Evolutionary conservation across 2,329 filamentous ascomycete genomes (phyloP).

Genomic region (Aquanectria penicillioides): DNA sequence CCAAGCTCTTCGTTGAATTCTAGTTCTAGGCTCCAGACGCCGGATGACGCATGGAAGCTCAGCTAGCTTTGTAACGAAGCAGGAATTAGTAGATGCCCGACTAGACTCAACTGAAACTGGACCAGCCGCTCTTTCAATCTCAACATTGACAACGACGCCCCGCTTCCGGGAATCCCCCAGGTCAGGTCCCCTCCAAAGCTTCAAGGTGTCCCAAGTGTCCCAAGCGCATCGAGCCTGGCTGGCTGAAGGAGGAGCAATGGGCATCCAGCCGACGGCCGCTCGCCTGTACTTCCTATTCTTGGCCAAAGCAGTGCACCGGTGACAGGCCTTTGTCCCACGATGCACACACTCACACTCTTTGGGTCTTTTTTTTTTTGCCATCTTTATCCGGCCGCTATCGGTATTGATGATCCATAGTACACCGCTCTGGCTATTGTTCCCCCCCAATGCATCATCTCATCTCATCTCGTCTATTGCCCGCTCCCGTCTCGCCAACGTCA

Average conservation of each 20-base stretch:
- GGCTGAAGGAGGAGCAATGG: constrained; percentile 28
- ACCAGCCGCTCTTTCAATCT: constrained; percentile 1
- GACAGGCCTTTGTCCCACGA: constrained; percentile 4
- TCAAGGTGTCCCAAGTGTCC: constrained; percentile 9
- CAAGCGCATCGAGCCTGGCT: constrained; percentile 28
- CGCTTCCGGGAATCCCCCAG: constrained; percentile 13
- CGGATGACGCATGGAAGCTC: constrained; percentile 6
- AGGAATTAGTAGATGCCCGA: constrained; percentile 11
- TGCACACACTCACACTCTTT: constrained; percentile 1
- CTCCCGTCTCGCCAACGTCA: constrained; percentile 1
- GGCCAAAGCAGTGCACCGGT: constrained; percentile 8
- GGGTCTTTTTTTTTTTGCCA: background rate
- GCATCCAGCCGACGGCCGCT: constrained; percentile 13
- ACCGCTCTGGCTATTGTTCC: constrained; percentile 28
- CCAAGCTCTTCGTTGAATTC: background rate
- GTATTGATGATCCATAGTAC: constrained; percentile 20
- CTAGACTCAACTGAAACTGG: constrained; percentile 13
- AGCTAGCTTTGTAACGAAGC: constrained; percentile 17
- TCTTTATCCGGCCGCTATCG: background rate
- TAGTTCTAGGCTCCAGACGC: constrained; percentile 4
- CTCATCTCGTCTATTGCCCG: constrained; percentile 1
- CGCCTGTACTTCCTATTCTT: constrained; percentile 13
- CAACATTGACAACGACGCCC: constrained; percentile 17
- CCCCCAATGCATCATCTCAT: constrained; percentile 2
- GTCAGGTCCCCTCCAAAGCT: background rate